Percentiles rank a stretch among this genome's conserved stretches.
phyloP scores from a whole-genome alignment of 306 rosid species.

The Amphicarpaea edgeworthii region DNA sequence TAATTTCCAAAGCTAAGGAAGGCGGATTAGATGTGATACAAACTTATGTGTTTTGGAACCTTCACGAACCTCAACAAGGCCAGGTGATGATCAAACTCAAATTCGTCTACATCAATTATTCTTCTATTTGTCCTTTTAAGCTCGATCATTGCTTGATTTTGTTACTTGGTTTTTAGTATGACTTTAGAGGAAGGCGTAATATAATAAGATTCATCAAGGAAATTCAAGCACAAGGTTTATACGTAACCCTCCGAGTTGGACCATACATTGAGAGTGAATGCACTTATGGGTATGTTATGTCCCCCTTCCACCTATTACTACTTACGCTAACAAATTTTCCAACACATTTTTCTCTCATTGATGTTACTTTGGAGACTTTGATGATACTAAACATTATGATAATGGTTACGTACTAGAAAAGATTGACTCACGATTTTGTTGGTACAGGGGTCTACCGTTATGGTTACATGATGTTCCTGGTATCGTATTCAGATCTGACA shows the following conservation, averaged over 20 bases:
- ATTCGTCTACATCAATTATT: conserved; percentile 8
- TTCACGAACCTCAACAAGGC: conserved; percentile 81
- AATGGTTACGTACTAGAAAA: conserved; percentile 9
- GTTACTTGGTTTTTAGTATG: conserved; percentile 58
- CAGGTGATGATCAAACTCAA: conserved; percentile 52
- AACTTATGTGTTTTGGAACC: conserved; percentile 94
- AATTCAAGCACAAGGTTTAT: conserved; percentile 79
- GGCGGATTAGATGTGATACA: conserved; percentile 88
- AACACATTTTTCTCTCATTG: not conserved
- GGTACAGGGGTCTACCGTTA: conserved; percentile 81
- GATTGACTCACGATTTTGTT: conserved; percentile 1
- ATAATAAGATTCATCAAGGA: conserved; percentile 74
- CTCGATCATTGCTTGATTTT: not conserved
- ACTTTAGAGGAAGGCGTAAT: conserved; percentile 73
- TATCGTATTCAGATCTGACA: conserved; percentile 78
- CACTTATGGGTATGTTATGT: conserved; percentile 73
- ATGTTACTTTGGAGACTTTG: not conserved
- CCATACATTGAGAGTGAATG: conserved; percentile 92
- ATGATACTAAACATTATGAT: not conserved
- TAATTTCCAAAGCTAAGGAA: conserved; percentile 78
- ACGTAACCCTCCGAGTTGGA: conserved; percentile 84
- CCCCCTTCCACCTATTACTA: not conserved
- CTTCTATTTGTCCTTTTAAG: not conserved
- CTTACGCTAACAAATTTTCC: not conserved
- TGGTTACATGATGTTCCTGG: conserved; percentile 83